Percentiles rank a stretch among this genome's conserved stretches.
Evolutionary conservation across 139 green algal genomes (phyloP).

Genomic region (Limnomonas spitsbergensis): DNA sequence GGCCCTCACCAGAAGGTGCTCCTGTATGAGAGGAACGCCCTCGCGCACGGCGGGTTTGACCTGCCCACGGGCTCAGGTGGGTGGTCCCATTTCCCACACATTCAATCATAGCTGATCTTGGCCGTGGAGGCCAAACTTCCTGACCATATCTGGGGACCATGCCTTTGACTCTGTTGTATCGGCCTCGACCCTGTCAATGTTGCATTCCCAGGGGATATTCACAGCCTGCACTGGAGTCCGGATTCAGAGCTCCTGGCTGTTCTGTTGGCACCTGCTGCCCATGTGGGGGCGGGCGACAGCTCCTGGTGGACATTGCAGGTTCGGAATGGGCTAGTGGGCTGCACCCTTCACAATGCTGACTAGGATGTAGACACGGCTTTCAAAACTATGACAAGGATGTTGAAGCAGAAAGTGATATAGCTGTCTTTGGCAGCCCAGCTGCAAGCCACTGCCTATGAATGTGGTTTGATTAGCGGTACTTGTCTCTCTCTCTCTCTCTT

Average conservation of each 20-base stretch:
- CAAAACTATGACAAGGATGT: background rate
- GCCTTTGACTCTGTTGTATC: background rate
- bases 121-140: background rate
- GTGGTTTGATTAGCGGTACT: too few species aligned
- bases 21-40: constrained; percentile 88
- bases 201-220: constrained; percentile 12
- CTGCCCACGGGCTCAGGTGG: constrained; percentile 27
- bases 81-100: background rate
- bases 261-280: constrained; percentile 19
- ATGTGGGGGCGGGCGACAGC: background rate
- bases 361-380: background rate
- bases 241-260: constrained; percentile 84
- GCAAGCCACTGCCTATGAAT: background rate
- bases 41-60: constrained; percentile 81
- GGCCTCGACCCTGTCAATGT: too few species aligned
- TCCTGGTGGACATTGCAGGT: background rate
- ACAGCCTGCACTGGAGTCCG: constrained; percentile 65
- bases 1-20: constrained; percentile 41
- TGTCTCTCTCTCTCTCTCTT: too few species aligned
- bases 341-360: too few species aligned
- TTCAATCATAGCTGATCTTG: background rate
- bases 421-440: background rate
- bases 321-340: background rate
- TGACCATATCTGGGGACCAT: background rate
- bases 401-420: background rate